These are phyloP conservation scores for Boehmeria nivea DNA, from an alignment of 306 rosid genomes.

Conservation along the genomic window DNA sequence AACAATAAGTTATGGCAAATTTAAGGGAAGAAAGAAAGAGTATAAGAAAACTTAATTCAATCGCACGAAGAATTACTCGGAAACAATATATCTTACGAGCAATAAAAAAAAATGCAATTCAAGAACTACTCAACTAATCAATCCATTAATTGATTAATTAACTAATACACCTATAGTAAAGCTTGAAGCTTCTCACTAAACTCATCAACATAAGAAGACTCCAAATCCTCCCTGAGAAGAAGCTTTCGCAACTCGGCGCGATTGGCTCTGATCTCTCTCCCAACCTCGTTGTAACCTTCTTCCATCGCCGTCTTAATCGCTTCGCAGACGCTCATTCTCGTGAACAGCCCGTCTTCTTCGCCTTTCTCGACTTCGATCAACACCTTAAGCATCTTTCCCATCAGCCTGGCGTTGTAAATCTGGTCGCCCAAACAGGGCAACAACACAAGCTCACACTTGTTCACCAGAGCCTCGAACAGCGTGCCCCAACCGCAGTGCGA, in stretches of 20 bases:
- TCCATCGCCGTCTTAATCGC: conserved; percentile 41
- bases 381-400: conserved; percentile 41
- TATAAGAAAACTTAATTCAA: too few relatives aligned
- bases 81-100: too few relatives aligned
- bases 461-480: conserved; percentile 47
- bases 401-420: conserved; percentile 41
- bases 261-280: conserved; percentile 35
- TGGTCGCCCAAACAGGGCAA: conserved; percentile 51
- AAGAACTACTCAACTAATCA: too few relatives aligned
- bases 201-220: conserved; percentile 37
- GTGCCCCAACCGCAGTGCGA: conserved; percentile 77
- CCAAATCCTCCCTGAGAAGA: conserved; percentile 31
- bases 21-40: too few relatives aligned
- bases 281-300: too few relatives aligned
- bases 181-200: conserved; percentile 36
- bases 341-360: conserved; percentile 50
- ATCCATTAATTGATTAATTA: too few relatives aligned
- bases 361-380: conserved; percentile 56
- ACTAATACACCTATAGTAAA: too few relatives aligned
- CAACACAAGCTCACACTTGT: conserved; percentile 43
- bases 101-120: too few relatives aligned
- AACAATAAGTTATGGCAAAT: too few relatives aligned
- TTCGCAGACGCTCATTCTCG: conserved; percentile 37
- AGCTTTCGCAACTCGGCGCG: conserved; percentile 44
- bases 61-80: too few relatives aligned